Percentiles rank a stretch among this genome's conserved stretches.
Conservation (phyloP, 352 stramenopile species). For the Peronospora destructor region DNA sequence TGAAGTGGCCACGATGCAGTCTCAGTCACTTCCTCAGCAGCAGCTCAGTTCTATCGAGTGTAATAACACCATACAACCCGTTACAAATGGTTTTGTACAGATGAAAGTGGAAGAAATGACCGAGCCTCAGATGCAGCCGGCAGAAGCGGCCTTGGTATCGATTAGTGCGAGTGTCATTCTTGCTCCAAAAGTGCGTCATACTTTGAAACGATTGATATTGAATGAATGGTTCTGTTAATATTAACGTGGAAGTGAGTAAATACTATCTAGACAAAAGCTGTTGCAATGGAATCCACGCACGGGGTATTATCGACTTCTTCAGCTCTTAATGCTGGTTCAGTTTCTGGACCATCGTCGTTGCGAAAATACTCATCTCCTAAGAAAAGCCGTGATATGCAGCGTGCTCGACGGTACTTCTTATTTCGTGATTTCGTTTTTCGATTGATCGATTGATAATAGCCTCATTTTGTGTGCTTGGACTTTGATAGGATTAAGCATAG, state of each 20-base stretch:
- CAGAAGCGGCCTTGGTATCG: slow-evolving; percentile 12
- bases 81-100: neutral
- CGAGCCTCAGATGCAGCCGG: slow-evolving; percentile 16
- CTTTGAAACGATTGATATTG: neutral
- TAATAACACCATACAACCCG: slow-evolving; percentile 1
- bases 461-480: slow-evolving; percentile 5
- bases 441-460: slow-evolving; percentile 1
- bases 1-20: slow-evolving; percentile 12
- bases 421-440: too few species aligned
- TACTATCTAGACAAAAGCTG: slow-evolving; percentile 16
- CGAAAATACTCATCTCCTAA: slow-evolving; percentile 34
- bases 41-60: slow-evolving; percentile 4
- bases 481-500: slow-evolving; percentile 56
- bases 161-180: slow-evolving; percentile 5
- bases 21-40: slow-evolving; percentile 4
- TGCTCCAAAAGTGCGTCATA: slow-evolving; percentile 12
- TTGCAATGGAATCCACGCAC: slow-evolving; percentile 4
- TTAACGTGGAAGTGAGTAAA: neutral
- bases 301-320: slow-evolving; percentile 7
- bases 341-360: slow-evolving; percentile 17
- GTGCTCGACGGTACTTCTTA: slow-evolving; percentile 26
- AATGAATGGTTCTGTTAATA: neutral
- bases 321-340: slow-evolving; percentile 5
- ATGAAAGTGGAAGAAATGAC: slow-evolving; percentile 13
- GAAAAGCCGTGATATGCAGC: slow-evolving; percentile 22